These are phyloP conservation scores for Zasmidium angulare DNA, from an alignment of 2,329 filamentous ascomycete genomes.

Conservation along the genomic window DNA sequence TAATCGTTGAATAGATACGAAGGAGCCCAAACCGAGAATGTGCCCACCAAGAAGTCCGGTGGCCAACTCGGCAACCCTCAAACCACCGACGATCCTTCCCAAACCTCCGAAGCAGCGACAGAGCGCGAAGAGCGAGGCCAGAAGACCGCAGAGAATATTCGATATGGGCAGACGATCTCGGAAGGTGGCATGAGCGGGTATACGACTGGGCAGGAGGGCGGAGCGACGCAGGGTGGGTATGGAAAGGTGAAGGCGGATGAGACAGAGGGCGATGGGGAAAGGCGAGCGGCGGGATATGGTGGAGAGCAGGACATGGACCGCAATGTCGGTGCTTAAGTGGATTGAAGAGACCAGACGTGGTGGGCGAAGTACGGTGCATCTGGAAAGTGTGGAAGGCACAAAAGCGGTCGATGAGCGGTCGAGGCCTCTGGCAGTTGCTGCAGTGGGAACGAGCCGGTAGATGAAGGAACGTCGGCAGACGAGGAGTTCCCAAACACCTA, in stretches of 20 bases:
- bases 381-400: no score
- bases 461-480: no score
- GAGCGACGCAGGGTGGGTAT: constrained; percentile 39
- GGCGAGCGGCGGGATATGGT: constrained; percentile 40
- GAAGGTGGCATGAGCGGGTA: constrained; percentile 57
- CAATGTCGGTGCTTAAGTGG: constrained; percentile 49
- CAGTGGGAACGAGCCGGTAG: no score
- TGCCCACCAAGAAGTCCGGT: constrained; percentile 53
- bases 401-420: no score
- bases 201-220: constrained; percentile 44
- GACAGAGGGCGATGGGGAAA: constrained; percentile 38
- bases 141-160: constrained; percentile 52
- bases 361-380: no score
- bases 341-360: background rate
- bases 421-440: no score
- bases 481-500: no score
- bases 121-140: constrained; percentile 40
- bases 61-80: constrained; percentile 52
- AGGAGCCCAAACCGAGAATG: constrained; percentile 51
- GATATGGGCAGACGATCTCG: constrained; percentile 57
- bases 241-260: constrained; percentile 28
- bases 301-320: constrained; percentile 44
- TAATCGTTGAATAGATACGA: constrained; percentile 52
- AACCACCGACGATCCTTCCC: constrained; percentile 35
- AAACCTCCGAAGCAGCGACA: constrained; percentile 33